A percentile compares a stretch with the other conserved stretches of the same genome.
These are phyloP conservation scores for Lodderomyces theae DNA, from an alignment of 1,139 yeast genomes.

Conservation along the genomic window DNA sequence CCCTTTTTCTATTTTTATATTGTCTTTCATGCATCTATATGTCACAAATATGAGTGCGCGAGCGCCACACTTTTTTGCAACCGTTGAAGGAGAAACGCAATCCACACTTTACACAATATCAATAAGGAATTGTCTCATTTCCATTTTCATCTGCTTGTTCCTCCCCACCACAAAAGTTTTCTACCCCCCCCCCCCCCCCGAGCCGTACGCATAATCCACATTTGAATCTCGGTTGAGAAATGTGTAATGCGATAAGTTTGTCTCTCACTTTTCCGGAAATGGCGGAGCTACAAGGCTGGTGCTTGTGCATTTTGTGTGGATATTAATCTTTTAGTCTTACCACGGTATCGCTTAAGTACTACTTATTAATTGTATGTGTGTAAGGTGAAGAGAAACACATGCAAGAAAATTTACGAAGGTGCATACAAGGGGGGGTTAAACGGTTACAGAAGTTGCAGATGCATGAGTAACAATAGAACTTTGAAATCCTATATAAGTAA, in stretches of 20 bases:
- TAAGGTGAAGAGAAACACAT: too few relatives aligned
- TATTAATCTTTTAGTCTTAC: too few relatives aligned
- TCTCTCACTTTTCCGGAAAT: too few relatives aligned
- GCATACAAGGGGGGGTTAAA: background rate
- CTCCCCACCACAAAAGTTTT: background rate
- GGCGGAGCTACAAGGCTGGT: too few relatives aligned
- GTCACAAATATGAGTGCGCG: too few relatives aligned
- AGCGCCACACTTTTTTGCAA: slow-evolving; percentile 1
- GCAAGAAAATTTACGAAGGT: background rate
- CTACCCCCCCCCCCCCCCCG: too few relatives aligned
- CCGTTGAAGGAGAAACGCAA: background rate
- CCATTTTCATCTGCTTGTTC: too few relatives aligned
- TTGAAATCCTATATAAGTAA: background rate
- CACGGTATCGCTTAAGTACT: background rate
- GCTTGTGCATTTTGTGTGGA: too few relatives aligned
- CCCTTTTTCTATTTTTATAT: background rate
- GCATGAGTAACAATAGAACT: too few relatives aligned
- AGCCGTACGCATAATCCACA: background rate
- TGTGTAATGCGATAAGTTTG: too few relatives aligned
- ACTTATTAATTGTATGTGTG: background rate
- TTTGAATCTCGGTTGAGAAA: background rate
- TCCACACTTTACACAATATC: slow-evolving; percentile 1
- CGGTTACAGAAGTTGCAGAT: background rate
- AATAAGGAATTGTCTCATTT: background rate
- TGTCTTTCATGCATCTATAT: background rate